Percentiles rank a stretch among this genome's conserved stretches.
Conservation (phyloP, 345 rosid species). For the Odontarrhena argentea region DNA sequence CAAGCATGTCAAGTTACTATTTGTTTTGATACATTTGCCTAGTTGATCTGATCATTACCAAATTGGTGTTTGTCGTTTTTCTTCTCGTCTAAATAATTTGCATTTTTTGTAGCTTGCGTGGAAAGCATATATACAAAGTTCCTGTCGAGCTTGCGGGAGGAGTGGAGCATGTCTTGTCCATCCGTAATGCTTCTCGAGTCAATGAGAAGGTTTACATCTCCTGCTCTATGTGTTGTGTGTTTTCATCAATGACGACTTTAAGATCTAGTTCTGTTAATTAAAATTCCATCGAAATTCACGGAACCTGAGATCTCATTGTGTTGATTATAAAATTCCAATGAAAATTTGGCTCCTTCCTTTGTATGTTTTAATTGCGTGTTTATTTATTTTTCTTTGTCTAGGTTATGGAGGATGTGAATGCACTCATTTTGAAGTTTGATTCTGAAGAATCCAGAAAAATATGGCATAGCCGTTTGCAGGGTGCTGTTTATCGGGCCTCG, state of each 20-base stretch:
- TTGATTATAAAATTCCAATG: constrained; percentile 18
- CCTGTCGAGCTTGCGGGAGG: constrained; percentile 72
- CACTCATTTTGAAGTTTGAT: constrained; percentile 70
- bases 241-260: constrained; percentile 13
- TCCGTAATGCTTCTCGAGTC: constrained; percentile 64
- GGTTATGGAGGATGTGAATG: constrained; percentile 87
- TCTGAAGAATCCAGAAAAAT: constrained; percentile 65
- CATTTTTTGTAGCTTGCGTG: constrained; percentile 60
- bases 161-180: constrained; percentile 71
- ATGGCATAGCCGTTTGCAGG: constrained; percentile 90
- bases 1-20: constrained; percentile 16
- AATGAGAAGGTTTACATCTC: constrained; percentile 54
- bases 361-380: constrained; percentile 18
- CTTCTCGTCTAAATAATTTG: constrained; percentile 26
- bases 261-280: constrained; percentile 11
- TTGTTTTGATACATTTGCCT: constrained; percentile 21
- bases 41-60: constrained; percentile 17
- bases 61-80: constrained; percentile 26
- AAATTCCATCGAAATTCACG: constrained; percentile 4
- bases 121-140: constrained; percentile 76
- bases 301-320: constrained; percentile 2
- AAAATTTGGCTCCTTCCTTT: constrained; percentile 10
- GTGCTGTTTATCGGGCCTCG: constrained; percentile 86
- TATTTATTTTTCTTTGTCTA: constrained; percentile 31
- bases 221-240: constrained; percentile 31